Evolutionary conservation across 2,329 filamentous ascomycete genomes (phyloP).

Genomic region (Fusarium tanahbumbuense): DNA sequence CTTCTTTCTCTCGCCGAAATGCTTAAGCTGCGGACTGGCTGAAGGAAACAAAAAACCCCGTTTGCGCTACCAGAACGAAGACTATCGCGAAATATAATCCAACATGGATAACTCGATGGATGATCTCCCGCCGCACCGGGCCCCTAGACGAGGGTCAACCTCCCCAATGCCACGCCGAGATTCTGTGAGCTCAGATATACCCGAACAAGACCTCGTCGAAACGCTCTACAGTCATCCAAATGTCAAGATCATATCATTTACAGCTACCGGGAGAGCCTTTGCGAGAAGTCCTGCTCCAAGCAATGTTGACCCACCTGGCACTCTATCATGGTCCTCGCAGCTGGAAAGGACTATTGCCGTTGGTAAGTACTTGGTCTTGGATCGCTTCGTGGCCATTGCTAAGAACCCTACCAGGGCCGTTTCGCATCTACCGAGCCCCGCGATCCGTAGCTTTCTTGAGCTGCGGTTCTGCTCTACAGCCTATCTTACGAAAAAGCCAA

Average conservation of each 20-base stretch:
- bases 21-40: constrained; percentile 36
- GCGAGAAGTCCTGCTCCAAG: constrained; percentile 49
- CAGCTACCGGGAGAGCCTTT: constrained; percentile 50
- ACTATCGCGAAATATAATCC: background rate
- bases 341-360: constrained; percentile 85
- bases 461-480: constrained; percentile 84
- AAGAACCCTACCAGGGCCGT: constrained; percentile 64
- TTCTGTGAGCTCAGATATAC: constrained; percentile 39
- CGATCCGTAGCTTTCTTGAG: constrained; percentile 89
- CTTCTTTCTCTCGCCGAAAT: constrained; percentile 37
- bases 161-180: constrained; percentile 49
- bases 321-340: constrained; percentile 78
- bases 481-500: constrained; percentile 89
- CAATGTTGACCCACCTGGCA: constrained; percentile 66
- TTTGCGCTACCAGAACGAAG: constrained; percentile 27
- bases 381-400: background rate
- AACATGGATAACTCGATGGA: constrained; percentile 41
- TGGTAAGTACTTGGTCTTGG: constrained; percentile 59
- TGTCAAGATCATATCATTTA: constrained; percentile 74
- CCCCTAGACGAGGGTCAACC: constrained; percentile 54
- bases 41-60: background rate
- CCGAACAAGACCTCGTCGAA: constrained; percentile 61
- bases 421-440: constrained; percentile 87
- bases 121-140: constrained; percentile 41
- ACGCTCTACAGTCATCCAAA: constrained; percentile 80